Conservation (phyloP, 306 rosid species). For the Rosa lucieae region DNA sequence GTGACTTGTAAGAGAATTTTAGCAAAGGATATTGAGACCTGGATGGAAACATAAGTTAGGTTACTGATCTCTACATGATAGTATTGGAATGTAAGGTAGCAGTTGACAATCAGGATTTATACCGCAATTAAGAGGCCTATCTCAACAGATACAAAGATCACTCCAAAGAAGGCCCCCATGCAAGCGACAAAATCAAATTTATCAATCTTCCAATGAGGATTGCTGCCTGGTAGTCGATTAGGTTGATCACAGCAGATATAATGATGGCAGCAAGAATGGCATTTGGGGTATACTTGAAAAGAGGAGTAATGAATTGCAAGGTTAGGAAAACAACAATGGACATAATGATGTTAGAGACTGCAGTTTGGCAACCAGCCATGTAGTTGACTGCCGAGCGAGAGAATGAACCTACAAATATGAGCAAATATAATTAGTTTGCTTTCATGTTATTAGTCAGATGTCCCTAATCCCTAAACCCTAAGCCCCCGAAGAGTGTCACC, state of each 20-base stretch:
- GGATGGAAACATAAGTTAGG: constrained; percentile 8
- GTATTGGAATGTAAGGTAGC: constrained; percentile 23
- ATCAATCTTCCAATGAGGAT: constrained; percentile 88
- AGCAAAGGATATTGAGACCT: constrained; percentile 92
- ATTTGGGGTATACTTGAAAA: constrained; percentile 91
- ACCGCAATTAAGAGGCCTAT: constrained; percentile 91
- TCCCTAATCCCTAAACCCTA: not conserved
- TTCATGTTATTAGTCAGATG: not conserved
- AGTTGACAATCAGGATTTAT: constrained; percentile 27
- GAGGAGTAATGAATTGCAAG: constrained; percentile 79
- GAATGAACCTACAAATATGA: constrained; percentile 71
- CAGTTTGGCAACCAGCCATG: constrained; percentile 93
- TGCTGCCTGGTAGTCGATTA: constrained; percentile 81
- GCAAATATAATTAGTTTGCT: constrained; percentile 22
- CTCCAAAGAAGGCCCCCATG: constrained; percentile 98
- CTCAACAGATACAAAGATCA: constrained; percentile 72
- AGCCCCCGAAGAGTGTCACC: not conserved
- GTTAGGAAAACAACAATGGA: constrained; percentile 77
- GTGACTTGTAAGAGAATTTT: constrained; percentile 94
- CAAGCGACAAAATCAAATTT: constrained; percentile 90
- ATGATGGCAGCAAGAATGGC: constrained; percentile 91
- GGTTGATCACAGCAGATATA: constrained; percentile 83
- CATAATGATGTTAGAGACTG: constrained; percentile 90
- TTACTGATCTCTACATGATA: constrained; percentile 16
- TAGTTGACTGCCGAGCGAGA: constrained; percentile 93